Evolutionary conservation across 1,139 yeast species (phyloP), one percentile per base, ranked within the genome.

Genomic region (Pichia sp.): DNA sequence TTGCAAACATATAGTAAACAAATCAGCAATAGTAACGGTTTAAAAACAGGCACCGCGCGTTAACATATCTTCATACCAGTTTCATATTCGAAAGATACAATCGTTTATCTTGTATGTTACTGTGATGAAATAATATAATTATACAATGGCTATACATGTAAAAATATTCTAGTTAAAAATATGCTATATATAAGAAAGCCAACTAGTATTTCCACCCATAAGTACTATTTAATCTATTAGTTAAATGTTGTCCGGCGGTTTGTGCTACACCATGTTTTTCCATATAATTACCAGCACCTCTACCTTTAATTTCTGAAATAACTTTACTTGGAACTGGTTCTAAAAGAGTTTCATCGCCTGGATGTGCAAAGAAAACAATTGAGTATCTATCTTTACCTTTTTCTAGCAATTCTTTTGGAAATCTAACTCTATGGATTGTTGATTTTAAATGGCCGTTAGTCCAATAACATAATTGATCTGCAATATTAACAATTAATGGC

Each of bases 361-460:
- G 95, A 59, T 87, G 95, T 50, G 85, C 77, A 69, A 87, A 87
- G 59, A 82, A 83, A 2, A 84, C 96, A 56, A 85, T 82, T 0
- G 92, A 82, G 64, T 85, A 85, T 53, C 96, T 73, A 55, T 83
- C 88, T 49, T 75, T 77, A 18, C 84, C 85, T 11, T 70, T 68
- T 54, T 67, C 77, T 61, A 74, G 82, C 30, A 72, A 76, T 49
- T 70, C 69, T 27, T 69, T 71, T 2, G 84, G 87, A 66, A 76
- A 85, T 61, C 73, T 77, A 53, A 77, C 90, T 54, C 82, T 62
- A 57, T 77, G 82, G 26, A 77, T 68, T 1, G 82, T 77, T 5
- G 79, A 74, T 53, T 72, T 74, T 49, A 77, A 64, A 40, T 75
- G 60, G 0, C 82, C 82, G 9, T 74, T 75, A 3, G 82, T 76